Evolutionary conservation across 208 protist genomes (phyloP).

Genomic region (Leishmania aethiopica): DNA sequence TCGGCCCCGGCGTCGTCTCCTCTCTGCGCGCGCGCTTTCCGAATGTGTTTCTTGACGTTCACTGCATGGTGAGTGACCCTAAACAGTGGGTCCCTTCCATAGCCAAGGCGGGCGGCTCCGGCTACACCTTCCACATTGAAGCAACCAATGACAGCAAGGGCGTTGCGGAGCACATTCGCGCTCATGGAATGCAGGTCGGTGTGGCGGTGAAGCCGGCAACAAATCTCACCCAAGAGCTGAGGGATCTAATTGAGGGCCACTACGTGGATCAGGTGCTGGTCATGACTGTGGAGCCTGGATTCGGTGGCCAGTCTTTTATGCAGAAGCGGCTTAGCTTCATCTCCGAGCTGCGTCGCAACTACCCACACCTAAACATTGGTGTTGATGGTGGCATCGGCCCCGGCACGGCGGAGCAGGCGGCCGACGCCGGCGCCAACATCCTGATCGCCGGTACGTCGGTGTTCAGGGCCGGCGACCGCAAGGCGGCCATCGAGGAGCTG

Average conservation of each 20-base stretch:
- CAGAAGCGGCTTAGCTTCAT: constrained; percentile 97
- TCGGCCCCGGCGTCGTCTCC: constrained; percentile 95
- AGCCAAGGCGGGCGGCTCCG: constrained; percentile 86
- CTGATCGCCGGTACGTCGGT: constrained; percentile 98
- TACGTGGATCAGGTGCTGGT: constrained; percentile 97
- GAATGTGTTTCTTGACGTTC: constrained; percentile 94
- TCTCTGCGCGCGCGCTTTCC: constrained; percentile 84
- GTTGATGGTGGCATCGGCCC: constrained; percentile 98
- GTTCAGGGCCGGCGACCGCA: constrained; percentile 83
- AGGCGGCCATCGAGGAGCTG: constrained; percentile 50
- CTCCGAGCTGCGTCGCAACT: constrained; percentile 71
- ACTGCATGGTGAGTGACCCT: constrained; percentile 97
- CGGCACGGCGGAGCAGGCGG: constrained; percentile 93
- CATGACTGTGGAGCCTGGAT: constrained; percentile 99
- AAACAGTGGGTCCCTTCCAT: constrained; percentile 89
- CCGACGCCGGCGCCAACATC: constrained; percentile 97
- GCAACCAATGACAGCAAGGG: constrained; percentile 62
- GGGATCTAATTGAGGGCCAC: constrained; percentile 70
- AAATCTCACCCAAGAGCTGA: constrained; percentile 43
- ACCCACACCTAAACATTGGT: constrained; percentile 96
- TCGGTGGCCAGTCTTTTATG: constrained; percentile 99
- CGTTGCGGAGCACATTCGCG: constrained; percentile 71
- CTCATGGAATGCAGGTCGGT: constrained; percentile 90
- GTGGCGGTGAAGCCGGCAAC: constrained; percentile 98
- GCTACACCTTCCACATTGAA: constrained; percentile 97